Conservation (phyloP, 2,329 filamentous ascomycete species). For the Colletotrichum spaethianum region DNA sequence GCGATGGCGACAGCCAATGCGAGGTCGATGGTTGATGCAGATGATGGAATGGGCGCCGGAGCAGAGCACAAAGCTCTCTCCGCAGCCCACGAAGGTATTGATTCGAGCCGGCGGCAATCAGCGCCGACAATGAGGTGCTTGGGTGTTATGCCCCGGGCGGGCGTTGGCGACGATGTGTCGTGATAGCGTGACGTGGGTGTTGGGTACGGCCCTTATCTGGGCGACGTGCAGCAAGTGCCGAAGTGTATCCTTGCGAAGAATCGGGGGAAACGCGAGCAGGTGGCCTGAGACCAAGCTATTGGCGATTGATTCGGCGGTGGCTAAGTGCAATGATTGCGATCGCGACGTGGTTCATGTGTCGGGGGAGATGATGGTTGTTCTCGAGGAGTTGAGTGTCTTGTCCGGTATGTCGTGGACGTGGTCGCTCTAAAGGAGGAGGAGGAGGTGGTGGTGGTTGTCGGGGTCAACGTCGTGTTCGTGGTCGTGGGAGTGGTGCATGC, state of each 20-base stretch:
- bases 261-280: conserved; percentile 28
- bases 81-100: conserved; percentile 41
- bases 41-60: conserved; percentile 43
- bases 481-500: conserved; percentile 31
- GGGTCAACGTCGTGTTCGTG: conserved; percentile 20
- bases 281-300: conserved; percentile 19
- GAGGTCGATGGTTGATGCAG: conserved; percentile 13
- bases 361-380: conserved; percentile 20
- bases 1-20: conserved; percentile 37
- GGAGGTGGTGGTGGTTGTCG: conserved; percentile 15
- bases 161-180: conserved; percentile 27
- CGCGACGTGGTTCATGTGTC: conserved; percentile 29
- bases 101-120: conserved; percentile 28
- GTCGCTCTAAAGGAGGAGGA: neutral
- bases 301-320: conserved; percentile 9
- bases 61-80: conserved; percentile 47
- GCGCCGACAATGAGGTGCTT: conserved; percentile 27
- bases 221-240: conserved; percentile 2
- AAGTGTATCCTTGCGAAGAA: conserved; percentile 9
- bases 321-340: conserved; percentile 16
- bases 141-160: neutral
- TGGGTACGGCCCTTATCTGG: conserved; percentile 30
- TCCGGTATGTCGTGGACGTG: conserved; percentile 18
- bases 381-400: conserved; percentile 17
- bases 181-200: conserved; percentile 37